Conservation (phyloP, 2,329 filamentous ascomycete species). For the Aureobasidium sp. region DNA sequence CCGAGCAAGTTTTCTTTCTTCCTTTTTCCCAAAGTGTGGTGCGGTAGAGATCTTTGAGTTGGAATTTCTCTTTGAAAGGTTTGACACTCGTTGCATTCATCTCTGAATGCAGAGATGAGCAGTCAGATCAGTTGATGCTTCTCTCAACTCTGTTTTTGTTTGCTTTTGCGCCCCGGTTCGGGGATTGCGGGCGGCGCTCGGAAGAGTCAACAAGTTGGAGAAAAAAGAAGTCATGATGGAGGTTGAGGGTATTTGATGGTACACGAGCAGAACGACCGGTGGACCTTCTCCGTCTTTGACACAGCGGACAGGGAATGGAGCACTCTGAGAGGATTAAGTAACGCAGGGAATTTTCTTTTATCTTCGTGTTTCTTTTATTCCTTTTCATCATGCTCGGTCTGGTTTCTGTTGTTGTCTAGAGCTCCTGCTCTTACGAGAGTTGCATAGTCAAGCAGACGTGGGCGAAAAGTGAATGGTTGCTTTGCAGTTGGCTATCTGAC, state of each 20-base stretch:
- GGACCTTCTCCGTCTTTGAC: background rate
- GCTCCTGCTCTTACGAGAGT: background rate
- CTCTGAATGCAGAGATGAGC: background rate
- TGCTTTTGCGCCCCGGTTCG: background rate
- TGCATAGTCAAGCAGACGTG: background rate
- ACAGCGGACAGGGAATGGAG: background rate
- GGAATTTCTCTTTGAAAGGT: background rate
- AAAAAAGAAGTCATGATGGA: background rate
- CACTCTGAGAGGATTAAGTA: conserved; percentile 2
- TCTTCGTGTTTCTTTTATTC: conserved; percentile 1
- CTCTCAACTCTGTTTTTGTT: background rate
- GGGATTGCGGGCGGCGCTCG: background rate
- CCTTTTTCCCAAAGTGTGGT: conserved; percentile 1
- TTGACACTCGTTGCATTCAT: conserved; percentile 1
- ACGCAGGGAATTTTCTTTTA: conserved; percentile 5
- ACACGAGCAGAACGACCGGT: background rate
- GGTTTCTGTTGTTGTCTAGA: background rate
- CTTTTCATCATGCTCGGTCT: conserved; percentile 1
- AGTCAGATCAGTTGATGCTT: background rate
- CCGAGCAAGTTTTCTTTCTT: conserved; percentile 1
- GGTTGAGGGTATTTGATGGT: background rate
- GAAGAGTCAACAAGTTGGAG: background rate
- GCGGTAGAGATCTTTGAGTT: conserved; percentile 2
- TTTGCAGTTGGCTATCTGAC: conserved; percentile 6
- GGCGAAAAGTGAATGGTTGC: conserved; percentile 4